These are phyloP conservation scores for Phytophthora melonis DNA, from an alignment of 352 stramenopile species.

Conservation along the genomic window DNA sequence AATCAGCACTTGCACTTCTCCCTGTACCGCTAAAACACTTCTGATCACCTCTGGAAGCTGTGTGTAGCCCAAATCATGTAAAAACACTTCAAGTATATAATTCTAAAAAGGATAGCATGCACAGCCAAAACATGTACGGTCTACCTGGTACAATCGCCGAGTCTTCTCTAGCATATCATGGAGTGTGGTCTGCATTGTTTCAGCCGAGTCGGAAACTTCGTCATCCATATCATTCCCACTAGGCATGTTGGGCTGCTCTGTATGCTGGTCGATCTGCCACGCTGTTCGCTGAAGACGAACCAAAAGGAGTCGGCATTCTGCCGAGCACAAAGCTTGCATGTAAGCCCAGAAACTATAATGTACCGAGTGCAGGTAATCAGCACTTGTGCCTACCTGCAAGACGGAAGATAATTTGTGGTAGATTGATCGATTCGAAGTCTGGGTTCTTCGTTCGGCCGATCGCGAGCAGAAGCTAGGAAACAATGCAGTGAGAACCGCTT, in stretches of 20 bases:
- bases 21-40: conserved; percentile 40
- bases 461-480: conserved; percentile 42
- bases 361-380: background rate
- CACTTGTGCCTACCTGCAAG: conserved; percentile 40
- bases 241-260: background rate
- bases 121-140: background rate
- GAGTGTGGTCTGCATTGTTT: conserved; percentile 25
- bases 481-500: background rate
- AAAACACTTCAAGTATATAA: too few relatives aligned
- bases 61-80: background rate
- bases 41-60: conserved; percentile 44
- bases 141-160: conserved; percentile 50
- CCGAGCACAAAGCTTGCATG: background rate
- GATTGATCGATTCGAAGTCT: conserved; percentile 60
- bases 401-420: conserved; percentile 45
- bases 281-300: conserved; percentile 42
- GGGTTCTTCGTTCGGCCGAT: conserved; percentile 43
- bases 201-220: conserved; percentile 2
- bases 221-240: conserved; percentile 7
- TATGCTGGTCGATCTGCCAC: conserved; percentile 33
- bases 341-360: background rate
- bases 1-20: conserved; percentile 57
- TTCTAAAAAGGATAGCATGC: background rate
- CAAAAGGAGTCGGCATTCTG: conserved; percentile 38
- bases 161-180: conserved; percentile 40